A percentile compares a stretch with the other conserved stretches of the same genome.
These are phyloP conservation scores for Penicillium fimorum DNA, from an alignment of 495 filamentous ascomycete genomes.

Conservation along the genomic window DNA sequence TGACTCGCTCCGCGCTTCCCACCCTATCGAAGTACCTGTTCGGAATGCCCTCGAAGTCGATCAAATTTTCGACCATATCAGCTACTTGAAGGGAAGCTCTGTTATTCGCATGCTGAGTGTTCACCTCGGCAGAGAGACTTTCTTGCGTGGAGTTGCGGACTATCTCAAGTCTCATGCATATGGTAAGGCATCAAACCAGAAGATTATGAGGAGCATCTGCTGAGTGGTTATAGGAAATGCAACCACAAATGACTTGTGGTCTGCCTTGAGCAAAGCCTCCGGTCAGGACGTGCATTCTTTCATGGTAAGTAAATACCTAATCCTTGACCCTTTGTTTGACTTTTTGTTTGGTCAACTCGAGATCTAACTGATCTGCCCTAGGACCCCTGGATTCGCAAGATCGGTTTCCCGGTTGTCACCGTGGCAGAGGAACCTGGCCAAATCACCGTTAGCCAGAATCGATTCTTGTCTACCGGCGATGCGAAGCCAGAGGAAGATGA, in stretches of 20 bases:
- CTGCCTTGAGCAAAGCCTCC: conserved; percentile 82
- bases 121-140: conserved; percentile 80
- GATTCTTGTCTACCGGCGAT: conserved; percentile 89
- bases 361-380: conserved; percentile 29
- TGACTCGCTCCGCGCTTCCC: conserved; percentile 83
- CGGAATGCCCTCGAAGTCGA: conserved; percentile 88
- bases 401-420: conserved; percentile 89
- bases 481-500: conserved; percentile 85
- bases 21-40: conserved; percentile 93
- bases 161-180: conserved; percentile 89
- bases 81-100: conserved; percentile 92
- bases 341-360: not conserved
- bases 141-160: conserved; percentile 81
- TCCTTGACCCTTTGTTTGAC: not conserved
- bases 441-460: conserved; percentile 76
- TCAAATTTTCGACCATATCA: conserved; percentile 94
- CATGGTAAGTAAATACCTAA: conserved; percentile 56
- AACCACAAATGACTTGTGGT: conserved; percentile 89
- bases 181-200: conserved; percentile 31
- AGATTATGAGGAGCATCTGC: not conserved
- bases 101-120: conserved; percentile 91
- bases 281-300: conserved; percentile 81
- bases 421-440: conserved; percentile 78
- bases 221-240: conserved; percentile 63
- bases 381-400: conserved; percentile 87